Conservation (phyloP, 192 early-diverging fungal genomes). For the Umbelopsis sp. region DNA sequence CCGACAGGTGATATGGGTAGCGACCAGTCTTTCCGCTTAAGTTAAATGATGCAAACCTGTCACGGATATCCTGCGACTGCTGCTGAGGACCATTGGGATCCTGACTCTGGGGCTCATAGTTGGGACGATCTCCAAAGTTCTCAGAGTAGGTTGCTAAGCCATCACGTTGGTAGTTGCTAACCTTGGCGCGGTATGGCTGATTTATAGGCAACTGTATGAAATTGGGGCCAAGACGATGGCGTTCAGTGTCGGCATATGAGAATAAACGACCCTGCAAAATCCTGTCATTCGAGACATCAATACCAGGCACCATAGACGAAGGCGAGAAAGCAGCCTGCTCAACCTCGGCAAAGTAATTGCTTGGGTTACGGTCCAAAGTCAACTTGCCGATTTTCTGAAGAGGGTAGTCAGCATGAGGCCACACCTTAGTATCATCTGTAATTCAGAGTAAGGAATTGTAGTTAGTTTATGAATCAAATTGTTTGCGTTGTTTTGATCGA, state of each 20-base stretch:
- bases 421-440: no score
- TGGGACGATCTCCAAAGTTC: constrained; percentile 58
- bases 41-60: constrained; percentile 49
- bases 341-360: constrained; percentile 43
- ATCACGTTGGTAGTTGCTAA: constrained; percentile 68
- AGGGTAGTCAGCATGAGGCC: no score
- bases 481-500: background rate
- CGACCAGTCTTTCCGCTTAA: constrained; percentile 55
- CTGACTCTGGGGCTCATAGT: constrained; percentile 67
- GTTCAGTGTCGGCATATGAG: constrained; percentile 42
- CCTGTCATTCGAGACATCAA: constrained; percentile 35
- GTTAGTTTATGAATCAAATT: background rate
- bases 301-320: constrained; percentile 38
- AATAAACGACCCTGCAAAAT: constrained; percentile 46
- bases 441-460: constrained; percentile 29
- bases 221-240: constrained; percentile 41
- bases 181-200: constrained; percentile 39
- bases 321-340: constrained; percentile 45
- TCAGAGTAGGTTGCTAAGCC: constrained; percentile 55
- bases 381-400: constrained; percentile 36
- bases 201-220: constrained; percentile 71
- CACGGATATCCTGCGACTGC: constrained; percentile 56
- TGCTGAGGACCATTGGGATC: constrained; percentile 48
- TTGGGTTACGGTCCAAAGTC: constrained; percentile 36
- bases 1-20: constrained; percentile 54